Conservation (phyloP, 345 rosid genomes). For the Balakata baccata region DNA sequence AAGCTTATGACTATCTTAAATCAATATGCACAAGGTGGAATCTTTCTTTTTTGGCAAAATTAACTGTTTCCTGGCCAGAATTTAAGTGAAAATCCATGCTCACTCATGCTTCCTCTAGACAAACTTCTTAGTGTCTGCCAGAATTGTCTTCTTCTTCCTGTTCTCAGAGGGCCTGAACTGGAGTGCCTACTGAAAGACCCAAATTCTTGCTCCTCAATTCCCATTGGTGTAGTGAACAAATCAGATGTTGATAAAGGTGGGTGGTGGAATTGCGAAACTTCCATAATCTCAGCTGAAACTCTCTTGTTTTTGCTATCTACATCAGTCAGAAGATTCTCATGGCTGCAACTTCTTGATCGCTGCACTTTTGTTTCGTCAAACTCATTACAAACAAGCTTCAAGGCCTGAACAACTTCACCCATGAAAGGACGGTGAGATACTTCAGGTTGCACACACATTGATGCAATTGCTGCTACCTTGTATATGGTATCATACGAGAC, state of each 20-base stretch:
- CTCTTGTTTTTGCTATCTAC: constrained; percentile 21
- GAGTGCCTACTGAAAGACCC: constrained; percentile 41
- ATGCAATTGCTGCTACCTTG: constrained; percentile 64
- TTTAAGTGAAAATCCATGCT: constrained; percentile 43
- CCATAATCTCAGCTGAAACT: constrained; percentile 32
- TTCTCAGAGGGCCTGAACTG: constrained; percentile 43
- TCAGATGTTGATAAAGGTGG: constrained; percentile 31
- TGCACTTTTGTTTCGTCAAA: constrained; percentile 40
- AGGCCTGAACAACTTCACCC: constrained; percentile 70
- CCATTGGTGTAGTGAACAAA: constrained; percentile 18
- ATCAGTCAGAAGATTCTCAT: constrained; percentile 19
- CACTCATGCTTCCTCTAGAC: constrained; percentile 54
- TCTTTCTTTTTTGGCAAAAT: background rate
- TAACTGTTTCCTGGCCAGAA: constrained; percentile 34
- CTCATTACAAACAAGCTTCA: constrained; percentile 61
- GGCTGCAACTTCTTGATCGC: constrained; percentile 19
- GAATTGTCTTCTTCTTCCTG: constrained; percentile 41
- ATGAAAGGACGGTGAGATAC: constrained; percentile 65
- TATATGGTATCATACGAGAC: constrained; percentile 44
- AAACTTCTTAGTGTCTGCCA: constrained; percentile 51
- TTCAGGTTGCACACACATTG: constrained; percentile 72
- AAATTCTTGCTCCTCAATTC: constrained; percentile 34
- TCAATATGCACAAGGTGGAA: background rate
- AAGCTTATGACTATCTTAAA: background rate
- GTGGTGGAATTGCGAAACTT: constrained; percentile 24